Evolutionary conservation across 1,139 yeast species (phyloP).

Genomic region (Suhomyces choctaworum): DNA sequence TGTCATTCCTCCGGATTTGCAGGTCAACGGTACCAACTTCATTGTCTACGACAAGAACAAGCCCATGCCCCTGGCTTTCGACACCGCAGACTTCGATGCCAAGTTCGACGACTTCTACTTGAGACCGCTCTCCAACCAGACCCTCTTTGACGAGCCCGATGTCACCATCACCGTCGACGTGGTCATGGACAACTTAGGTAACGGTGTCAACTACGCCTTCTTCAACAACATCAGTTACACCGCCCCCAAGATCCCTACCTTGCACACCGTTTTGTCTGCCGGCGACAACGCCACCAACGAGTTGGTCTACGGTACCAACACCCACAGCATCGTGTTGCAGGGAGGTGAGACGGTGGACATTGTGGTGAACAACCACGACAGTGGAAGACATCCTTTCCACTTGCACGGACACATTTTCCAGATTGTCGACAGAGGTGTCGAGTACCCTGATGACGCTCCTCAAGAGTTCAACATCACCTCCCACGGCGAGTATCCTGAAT

Average conservation of each 20-base stretch:
- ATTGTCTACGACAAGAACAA: slow-evolving; percentile 55
- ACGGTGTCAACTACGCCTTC: slow-evolving; percentile 89
- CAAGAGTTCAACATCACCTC: slow-evolving; percentile 40
- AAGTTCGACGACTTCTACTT: slow-evolving; percentile 64
- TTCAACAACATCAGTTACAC: slow-evolving; percentile 82
- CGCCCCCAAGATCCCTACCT: slow-evolving; percentile 78
- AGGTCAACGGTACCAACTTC: slow-evolving; percentile 70
- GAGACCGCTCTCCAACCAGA: slow-evolving; percentile 54
- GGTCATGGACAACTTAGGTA: slow-evolving; percentile 71
- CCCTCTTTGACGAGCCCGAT: slow-evolving; percentile 64
- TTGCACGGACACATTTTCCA: slow-evolving; percentile 82
- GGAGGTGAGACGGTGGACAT: slow-evolving; percentile 69
- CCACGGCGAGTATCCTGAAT: slow-evolving; percentile 37
- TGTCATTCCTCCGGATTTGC: slow-evolving; percentile 58
- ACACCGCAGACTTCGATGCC: slow-evolving; percentile 43
- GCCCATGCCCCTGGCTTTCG: slow-evolving; percentile 22
- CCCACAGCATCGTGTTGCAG: slow-evolving; percentile 69
- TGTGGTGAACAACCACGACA: slow-evolving; percentile 67
- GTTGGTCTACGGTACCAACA: slow-evolving; percentile 66
- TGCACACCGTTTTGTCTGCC: slow-evolving; percentile 72
- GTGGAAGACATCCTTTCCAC: slow-evolving; percentile 88
- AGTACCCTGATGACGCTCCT: slow-evolving; percentile 37
- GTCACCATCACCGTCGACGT: slow-evolving; percentile 64
- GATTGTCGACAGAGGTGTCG: slow-evolving; percentile 41
- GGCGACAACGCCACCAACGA: slow-evolving; percentile 56